Percentiles rank a stretch among this genome's conserved stretches.
These are phyloP conservation scores for Rhizopus delemar DNA, from an alignment of 371 early-diverging fungal species.

Conservation along the genomic window DNA sequence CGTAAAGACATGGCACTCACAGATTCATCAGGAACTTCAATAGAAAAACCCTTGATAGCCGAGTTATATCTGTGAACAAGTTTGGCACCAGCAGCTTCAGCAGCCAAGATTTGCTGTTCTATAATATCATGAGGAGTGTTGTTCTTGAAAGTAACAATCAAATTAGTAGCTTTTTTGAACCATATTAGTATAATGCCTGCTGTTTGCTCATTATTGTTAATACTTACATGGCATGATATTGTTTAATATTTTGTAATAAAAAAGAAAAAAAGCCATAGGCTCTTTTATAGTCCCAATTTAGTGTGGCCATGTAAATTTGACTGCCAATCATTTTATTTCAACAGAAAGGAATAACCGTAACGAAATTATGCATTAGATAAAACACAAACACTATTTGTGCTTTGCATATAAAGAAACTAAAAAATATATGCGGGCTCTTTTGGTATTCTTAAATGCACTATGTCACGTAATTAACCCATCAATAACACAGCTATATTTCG, in stretches of 20 bases:
- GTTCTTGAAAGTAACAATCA: slow-evolving; percentile 49
- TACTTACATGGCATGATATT: background rate
- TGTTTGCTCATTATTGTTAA: slow-evolving; percentile 1
- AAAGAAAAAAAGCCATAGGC: slow-evolving; percentile 1
- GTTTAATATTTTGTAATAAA: background rate
- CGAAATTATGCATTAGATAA: too few species aligned
- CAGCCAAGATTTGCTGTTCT: slow-evolving; percentile 35
- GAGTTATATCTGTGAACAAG: slow-evolving; percentile 42
- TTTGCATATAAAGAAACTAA: too few species aligned
- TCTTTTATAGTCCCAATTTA: background rate
- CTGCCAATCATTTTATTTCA: background rate
- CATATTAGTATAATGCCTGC: background rate
- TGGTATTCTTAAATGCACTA: too few species aligned
- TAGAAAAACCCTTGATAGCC: slow-evolving; percentile 50
- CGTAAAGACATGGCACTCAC: slow-evolving; percentile 33
- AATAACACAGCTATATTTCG: slow-evolving; percentile 21
- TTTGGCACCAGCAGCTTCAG: slow-evolving; percentile 40
- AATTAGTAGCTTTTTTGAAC: slow-evolving; percentile 26
- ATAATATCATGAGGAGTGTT: slow-evolving; percentile 49
- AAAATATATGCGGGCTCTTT: too few species aligned
- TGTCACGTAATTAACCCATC: too few species aligned
- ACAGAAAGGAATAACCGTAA: too few species aligned
- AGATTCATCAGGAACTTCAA: slow-evolving; percentile 46
- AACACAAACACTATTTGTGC: too few species aligned
- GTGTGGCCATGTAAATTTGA: background rate